Evolutionary conservation across 2,329 filamentous ascomycete genomes (phyloP), one percentile per base, ranked within the genome.

Genomic region (Diplocarpon mali): DNA sequence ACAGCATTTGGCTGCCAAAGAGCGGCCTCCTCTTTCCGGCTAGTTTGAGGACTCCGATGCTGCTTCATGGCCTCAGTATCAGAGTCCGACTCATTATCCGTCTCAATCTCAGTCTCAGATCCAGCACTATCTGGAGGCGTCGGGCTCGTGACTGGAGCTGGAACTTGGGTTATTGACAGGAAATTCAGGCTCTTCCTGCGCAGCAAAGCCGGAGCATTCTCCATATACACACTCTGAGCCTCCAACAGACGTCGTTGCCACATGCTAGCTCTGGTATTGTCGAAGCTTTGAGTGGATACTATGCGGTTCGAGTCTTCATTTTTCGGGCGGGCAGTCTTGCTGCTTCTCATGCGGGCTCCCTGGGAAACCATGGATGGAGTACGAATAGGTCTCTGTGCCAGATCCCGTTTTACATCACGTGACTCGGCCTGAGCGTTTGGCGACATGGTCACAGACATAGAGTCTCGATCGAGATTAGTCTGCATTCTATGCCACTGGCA

Each of bases 401-500:
- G 5, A 12, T 14, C 30, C 11, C 11, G 30, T 12, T 5, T 12
- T 12, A 32, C 30, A 3, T 14, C n/a, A 10, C 4, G 30, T 15
- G 41, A 43, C 10, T 45, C 40, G 11, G 51, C 42, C 36, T 53
- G 48, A 34, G 49, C 38, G 29, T 40, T 38, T 38, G 56, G 53
- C 13, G 56, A 53, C 42, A 54, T 45, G n/a, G 54, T 40, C 14
- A 42, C 40, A 29, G 53, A 58, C 32, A 54, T 48, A 11, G 58
- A 59, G 35, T 57, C 51, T 24, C 55, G 69, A 42, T 65, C 63
- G 34, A 78, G 57, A 31, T 71, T 69, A 20, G 69, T 63, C 45
- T 75, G 74, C 62, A 80, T 69, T 40, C 70, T 64, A 45, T 73
- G 69, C 78, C 78, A 82, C 51, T 73, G 70, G 43, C 67, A 67